Percentiles rank a stretch among this genome's conserved stretches.
Evolutionary conservation across 805 yeast genomes (phyloP).

Genomic region (Lipomyces kockii): DNA sequence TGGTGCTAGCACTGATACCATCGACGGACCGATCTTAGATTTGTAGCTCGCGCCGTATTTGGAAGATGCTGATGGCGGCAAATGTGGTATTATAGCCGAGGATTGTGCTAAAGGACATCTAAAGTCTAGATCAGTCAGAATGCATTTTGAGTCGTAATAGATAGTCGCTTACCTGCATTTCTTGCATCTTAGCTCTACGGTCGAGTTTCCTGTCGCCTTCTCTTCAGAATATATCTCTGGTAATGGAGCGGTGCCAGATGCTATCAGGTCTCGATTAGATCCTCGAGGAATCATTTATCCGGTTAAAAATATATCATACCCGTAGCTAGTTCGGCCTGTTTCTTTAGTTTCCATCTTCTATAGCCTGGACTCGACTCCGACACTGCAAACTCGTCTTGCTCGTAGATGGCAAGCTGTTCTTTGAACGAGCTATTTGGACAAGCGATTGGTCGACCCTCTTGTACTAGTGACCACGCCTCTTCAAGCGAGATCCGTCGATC

Average conservation of each 20-base stretch:
- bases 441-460: slow-evolving; percentile 61
- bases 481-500: slow-evolving; percentile 61
- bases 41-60: slow-evolving; percentile 4
- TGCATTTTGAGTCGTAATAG: background rate
- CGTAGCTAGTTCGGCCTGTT: slow-evolving; percentile 42
- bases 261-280: slow-evolving; percentile 5
- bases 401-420: slow-evolving; percentile 71
- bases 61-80: slow-evolving; percentile 13
- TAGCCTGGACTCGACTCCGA: slow-evolving; percentile 43
- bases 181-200: slow-evolving; percentile 64
- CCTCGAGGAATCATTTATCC: background rate
- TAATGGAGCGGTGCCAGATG: slow-evolving; percentile 39
- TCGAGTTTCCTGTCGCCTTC: slow-evolving; percentile 16
- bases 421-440: slow-evolving; percentile 77
- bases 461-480: slow-evolving; percentile 77
- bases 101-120: slow-evolving; percentile 67
- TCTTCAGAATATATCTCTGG: slow-evolving; percentile 51
- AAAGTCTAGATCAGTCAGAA: slow-evolving; percentile 39
- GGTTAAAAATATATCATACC: slow-evolving; percentile 33
- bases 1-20: slow-evolving; percentile 37
- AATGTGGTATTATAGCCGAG: slow-evolving; percentile 68
- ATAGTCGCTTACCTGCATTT: slow-evolving; percentile 63
- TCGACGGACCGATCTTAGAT: slow-evolving; percentile 32
- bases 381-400: slow-evolving; percentile 48
- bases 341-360: slow-evolving; percentile 49